phyloP scores from a whole-genome alignment of 2,329 filamentous ascomycete genomes.

The Stenocarpella maydis region DNA sequence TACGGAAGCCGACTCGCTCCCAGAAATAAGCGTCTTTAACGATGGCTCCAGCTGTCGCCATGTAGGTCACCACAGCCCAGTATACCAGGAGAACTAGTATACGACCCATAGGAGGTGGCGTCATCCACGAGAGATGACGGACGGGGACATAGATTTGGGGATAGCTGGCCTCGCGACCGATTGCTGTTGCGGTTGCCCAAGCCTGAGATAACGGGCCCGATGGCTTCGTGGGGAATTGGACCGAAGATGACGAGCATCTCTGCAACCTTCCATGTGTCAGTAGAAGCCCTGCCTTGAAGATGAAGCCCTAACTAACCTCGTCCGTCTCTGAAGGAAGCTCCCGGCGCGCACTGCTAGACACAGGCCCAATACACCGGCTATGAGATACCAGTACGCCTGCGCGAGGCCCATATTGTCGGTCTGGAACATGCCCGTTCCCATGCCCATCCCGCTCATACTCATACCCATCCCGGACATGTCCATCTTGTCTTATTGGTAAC shows the following conservation, averaged over 20 bases:
- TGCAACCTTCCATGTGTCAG: constrained; percentile 51
- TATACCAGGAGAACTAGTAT: constrained; percentile 62
- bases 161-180: constrained; percentile 63
- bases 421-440: constrained; percentile 52
- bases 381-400: constrained; percentile 66
- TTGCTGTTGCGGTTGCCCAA: constrained; percentile 67
- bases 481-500: constrained; percentile 33
- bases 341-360: constrained; percentile 52
- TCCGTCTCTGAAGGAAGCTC: constrained; percentile 52
- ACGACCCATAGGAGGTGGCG: constrained; percentile 66
- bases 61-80: constrained; percentile 66
- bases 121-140: constrained; percentile 61
- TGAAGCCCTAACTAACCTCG: constrained; percentile 48
- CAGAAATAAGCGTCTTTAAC: constrained; percentile 63
- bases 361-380: constrained; percentile 57
- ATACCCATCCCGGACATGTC: constrained; percentile 31
- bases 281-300: background rate
- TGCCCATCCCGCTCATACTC: constrained; percentile 45
- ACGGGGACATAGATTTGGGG: constrained; percentile 61
- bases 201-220: constrained; percentile 53
- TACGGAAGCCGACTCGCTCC: constrained; percentile 73
- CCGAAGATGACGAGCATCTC: constrained; percentile 51
- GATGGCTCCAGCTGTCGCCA: constrained; percentile 61
- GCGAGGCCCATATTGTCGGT: constrained; percentile 60
- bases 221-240: constrained; percentile 61